Evolutionary conservation across 805 yeast genomes (phyloP).

Genomic region (Candida michaelii): DNA sequence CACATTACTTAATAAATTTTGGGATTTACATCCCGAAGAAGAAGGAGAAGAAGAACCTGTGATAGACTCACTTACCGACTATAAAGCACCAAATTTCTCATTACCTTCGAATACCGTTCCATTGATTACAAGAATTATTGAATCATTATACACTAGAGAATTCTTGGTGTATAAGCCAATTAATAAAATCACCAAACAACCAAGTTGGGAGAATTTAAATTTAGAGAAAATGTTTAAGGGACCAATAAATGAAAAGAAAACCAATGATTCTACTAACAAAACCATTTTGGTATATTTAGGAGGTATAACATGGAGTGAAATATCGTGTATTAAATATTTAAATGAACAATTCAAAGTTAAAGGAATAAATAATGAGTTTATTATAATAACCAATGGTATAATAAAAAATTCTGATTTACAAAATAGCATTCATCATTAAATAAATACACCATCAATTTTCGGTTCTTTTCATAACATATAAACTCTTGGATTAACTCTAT

Average conservation of each 20-base stretch:
- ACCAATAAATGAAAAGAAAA: constrained; percentile 36
- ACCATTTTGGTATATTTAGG: constrained; percentile 65
- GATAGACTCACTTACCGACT: constrained; percentile 18
- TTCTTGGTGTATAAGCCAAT: constrained; percentile 44
- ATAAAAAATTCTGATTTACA: constrained; percentile 18
- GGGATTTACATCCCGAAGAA: constrained; percentile 51
- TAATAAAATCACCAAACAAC: constrained; percentile 33
- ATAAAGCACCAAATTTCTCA: constrained; percentile 56
- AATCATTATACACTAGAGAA: constrained; percentile 61
- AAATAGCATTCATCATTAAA: not conserved
- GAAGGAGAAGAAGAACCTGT: constrained; percentile 14
- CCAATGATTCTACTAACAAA: constrained; percentile 21
- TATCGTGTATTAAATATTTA: constrained; percentile 67
- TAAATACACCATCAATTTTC: not conserved
- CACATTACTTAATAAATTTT: constrained; percentile 40
- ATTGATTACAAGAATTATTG: constrained; percentile 63
- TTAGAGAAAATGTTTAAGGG: constrained; percentile 44
- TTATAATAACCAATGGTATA: constrained; percentile 46
- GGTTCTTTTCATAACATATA: no score
- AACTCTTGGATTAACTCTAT: not conserved
- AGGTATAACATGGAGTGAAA: constrained; percentile 83
- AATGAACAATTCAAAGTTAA: constrained; percentile 41
- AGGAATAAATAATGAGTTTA: constrained; percentile 31
- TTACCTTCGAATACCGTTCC: constrained; percentile 83
- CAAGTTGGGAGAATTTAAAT: constrained; percentile 46